These are phyloP conservation scores for Sanguinoderma infundibulare DNA, from an alignment of 1,284 basidiomycete species.

Conservation along the genomic window DNA sequence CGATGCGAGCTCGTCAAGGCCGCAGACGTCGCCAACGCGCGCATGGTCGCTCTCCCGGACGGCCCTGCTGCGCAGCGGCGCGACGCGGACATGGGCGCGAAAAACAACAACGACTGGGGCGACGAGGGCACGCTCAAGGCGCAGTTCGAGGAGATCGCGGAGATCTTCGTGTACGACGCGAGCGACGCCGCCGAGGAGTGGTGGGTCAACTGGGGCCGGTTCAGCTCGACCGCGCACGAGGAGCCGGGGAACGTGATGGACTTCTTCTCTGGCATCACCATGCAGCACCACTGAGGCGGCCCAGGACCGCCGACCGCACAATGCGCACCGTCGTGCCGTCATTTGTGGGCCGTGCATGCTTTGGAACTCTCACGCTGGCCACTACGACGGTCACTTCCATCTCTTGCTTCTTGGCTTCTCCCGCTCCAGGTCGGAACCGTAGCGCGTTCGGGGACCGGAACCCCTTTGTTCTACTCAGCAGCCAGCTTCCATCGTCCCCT, in stretches of 20 bases:
- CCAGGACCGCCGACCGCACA: no score
- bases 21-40: constrained; percentile 41
- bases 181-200: constrained; percentile 41
- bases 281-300: neutral
- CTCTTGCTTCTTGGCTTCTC: neutral
- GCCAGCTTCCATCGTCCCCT: no score
- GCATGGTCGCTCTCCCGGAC: constrained; percentile 41
- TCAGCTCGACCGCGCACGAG: constrained; percentile 22
- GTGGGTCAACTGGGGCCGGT: constrained; percentile 42
- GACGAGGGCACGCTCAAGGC: constrained; percentile 32
- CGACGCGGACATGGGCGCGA: constrained; percentile 37
- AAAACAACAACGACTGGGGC: constrained; percentile 24
- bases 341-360: neutral
- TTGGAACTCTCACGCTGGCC: neutral
- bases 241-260: neutral
- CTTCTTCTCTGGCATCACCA: neutral
- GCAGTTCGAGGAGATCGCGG: constrained; percentile 33
- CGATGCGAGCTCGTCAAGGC: constrained; percentile 41
- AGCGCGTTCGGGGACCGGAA: neutral
- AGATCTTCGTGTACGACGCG: constrained; percentile 39
- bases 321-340: neutral
- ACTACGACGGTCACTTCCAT: neutral
- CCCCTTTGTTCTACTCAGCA: neutral
- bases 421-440: neutral
- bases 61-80: constrained; percentile 44